Conservation (phyloP, 2,329 filamentous ascomycete genomes). For the Lecanosticta acicola region DNA sequence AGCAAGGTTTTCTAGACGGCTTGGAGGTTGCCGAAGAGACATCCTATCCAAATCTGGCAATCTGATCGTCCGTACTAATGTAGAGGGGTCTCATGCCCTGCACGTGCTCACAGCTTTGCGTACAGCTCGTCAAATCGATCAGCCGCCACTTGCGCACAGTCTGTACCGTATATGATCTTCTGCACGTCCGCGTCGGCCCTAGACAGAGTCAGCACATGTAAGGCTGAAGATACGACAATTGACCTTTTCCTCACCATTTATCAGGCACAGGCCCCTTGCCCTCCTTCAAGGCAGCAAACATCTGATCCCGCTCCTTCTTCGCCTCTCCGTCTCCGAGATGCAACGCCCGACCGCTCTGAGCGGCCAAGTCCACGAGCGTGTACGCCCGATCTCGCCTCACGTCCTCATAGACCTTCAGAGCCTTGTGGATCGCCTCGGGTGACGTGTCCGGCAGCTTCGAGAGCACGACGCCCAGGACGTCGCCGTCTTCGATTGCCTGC, state of each 20-base stretch:
- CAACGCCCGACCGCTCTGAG: constrained; percentile 49
- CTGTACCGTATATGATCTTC: constrained; percentile 44
- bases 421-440: constrained; percentile 46
- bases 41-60: no score
- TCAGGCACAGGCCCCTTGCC: constrained; percentile 42
- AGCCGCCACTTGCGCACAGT: constrained; percentile 42
- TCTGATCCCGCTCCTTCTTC: constrained; percentile 53
- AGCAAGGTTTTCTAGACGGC: no score
- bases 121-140: constrained; percentile 38
- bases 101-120: no score
- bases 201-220: not conserved
- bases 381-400: constrained; percentile 54
- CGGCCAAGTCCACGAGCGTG: constrained; percentile 52
- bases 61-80: no score
- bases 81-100: no score
- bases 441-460: constrained; percentile 43
- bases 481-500: constrained; percentile 60
- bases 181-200: constrained; percentile 47
- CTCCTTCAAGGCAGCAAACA: constrained; percentile 46
- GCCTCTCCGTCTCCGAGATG: constrained; percentile 55
- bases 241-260: constrained; percentile 41
- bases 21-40: no score
- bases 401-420: constrained; percentile 52
- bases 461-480: constrained; percentile 51
- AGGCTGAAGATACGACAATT: no score